Base-by-base conservation (phyloP, 2,329 filamentous ascomycete genomes). In the Phaeophleospora eucalypticola region DNA sequence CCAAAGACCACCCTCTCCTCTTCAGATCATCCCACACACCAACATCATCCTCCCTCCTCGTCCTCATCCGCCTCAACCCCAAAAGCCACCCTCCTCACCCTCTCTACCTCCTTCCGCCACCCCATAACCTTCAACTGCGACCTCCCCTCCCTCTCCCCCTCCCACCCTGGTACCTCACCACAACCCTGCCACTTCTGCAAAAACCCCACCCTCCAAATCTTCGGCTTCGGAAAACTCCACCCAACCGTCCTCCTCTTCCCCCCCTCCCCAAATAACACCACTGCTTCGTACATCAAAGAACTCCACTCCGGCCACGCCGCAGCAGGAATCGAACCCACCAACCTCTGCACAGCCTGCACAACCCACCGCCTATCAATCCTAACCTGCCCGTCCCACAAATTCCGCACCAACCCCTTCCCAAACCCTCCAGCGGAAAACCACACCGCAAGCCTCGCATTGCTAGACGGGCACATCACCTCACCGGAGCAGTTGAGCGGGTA, bases 151-250 rank as follows among this genome's bases (percentile, higher is more conserved):
- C 21, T 32, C 12, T n/a, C 12, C 10, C 24, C 54, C 4, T 17
- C 38, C 29, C 14, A 34, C 12, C 20, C 17, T 19, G 19, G 39
- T 3, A 44, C 59, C 10, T 47, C 46, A 10, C 48, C 43, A 1
- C 37, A 51, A 1, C 56, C 62, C 1, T 75, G 72, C 51, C 54
- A 70, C 48, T 74, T 69, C 63, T 75, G 71, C 50, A 43, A 53
- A 3, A 58, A 64, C 32, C 59, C 66, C 27, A 46, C 56, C 2
- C 68, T 69, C 33, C 64, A 67, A 2, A 54, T 73, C 14, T 49
- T 68, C 7, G 69, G 71, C 6, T 60, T 69, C 2, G 58, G 43
- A 59, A 37, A 46, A 27, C 45, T n/a, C n/a, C n/a, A n/a, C n/a
- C n/a, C n/a, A n/a, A n/a, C n/a, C n/a, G n/a, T n/a, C n/a, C n/a